A percentile compares a stretch with the other conserved stretches of the same genome.
Conservation (phyloP, 2,329 filamentous ascomycete genomes). For the Thielaviopsis cerberus region DNA sequence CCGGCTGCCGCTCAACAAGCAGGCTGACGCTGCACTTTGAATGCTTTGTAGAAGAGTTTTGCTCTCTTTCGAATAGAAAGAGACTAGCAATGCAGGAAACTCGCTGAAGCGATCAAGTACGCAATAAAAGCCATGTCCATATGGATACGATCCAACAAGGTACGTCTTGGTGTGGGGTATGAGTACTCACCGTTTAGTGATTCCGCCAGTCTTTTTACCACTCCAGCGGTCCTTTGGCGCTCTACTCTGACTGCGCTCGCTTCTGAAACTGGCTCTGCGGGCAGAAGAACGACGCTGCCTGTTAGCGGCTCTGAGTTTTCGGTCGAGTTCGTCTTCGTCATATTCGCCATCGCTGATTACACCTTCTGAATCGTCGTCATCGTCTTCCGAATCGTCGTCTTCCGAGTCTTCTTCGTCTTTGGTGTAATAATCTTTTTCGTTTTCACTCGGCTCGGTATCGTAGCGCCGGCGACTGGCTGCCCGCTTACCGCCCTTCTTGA, state of each 20-base stretch:
- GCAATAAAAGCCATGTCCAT: not conserved
- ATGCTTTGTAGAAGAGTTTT: not conserved
- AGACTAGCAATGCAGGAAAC: not conserved
- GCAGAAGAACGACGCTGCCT: conserved; percentile 2
- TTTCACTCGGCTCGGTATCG: conserved; percentile 6
- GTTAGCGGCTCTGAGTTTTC: conserved; percentile 1
- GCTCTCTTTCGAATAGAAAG: not conserved
- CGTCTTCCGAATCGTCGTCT: conserved; percentile 4
- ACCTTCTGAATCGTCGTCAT: not conserved
- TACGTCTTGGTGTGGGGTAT: not conserved
- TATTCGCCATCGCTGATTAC: conserved; percentile 1
- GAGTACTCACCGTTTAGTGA: not conserved
- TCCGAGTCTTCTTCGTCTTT: conserved; percentile 1
- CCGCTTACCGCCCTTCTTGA: not conserved
- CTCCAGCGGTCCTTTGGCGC: not conserved
- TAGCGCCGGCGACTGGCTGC: not conserved
- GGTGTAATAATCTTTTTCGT: conserved; percentile 5
- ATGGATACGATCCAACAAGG: not conserved
- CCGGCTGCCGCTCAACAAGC: not conserved
- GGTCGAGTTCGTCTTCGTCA: conserved; percentile 1
- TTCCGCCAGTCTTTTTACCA: not conserved
- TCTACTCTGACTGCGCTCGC: conserved; percentile 6
- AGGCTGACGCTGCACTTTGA: not conserved
- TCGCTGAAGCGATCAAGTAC: not conserved
- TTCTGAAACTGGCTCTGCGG: not conserved